A percentile compares a stretch with the other conserved stretches of the same genome.
Conservation (phyloP, 2,329 filamentous ascomycete genomes). For the Diplodia corticola region DNA sequence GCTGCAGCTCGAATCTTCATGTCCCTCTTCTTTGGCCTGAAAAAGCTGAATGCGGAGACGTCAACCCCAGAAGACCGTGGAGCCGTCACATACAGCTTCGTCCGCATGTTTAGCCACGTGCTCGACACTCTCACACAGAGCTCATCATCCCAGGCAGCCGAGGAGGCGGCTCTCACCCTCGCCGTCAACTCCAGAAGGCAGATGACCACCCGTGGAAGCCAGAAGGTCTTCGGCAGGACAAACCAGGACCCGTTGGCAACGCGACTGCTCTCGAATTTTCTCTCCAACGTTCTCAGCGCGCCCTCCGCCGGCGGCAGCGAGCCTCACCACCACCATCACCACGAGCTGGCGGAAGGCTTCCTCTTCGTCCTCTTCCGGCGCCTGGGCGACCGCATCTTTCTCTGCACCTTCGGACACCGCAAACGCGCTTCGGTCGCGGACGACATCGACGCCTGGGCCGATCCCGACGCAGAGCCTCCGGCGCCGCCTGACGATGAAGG, state of each 20-base stretch:
- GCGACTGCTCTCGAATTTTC: constrained; percentile 29
- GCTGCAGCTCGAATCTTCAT: constrained; percentile 36
- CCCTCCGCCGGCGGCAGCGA: constrained; percentile 36
- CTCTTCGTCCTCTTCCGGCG: constrained; percentile 43
- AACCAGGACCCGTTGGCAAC: background rate
- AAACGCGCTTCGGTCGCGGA: constrained; percentile 31
- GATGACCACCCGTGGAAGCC: constrained; percentile 12
- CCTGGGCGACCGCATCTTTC: constrained; percentile 42
- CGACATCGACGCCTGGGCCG: constrained; percentile 30
- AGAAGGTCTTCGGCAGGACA: background rate
- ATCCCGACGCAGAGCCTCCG: background rate
- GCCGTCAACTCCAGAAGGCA: background rate
- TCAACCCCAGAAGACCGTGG: constrained; percentile 27
- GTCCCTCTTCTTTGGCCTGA: constrained; percentile 35
- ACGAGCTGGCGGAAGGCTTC: constrained; percentile 47
- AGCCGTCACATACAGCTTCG: constrained; percentile 35
- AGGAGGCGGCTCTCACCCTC: background rate
- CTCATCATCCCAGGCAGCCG: constrained; percentile 25
- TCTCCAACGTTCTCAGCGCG: constrained; percentile 38
- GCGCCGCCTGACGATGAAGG: constrained; percentile 2
- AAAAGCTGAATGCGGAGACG: constrained; percentile 27
- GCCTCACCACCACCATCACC: constrained; percentile 40
- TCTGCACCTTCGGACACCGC: constrained; percentile 41
- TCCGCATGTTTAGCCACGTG: constrained; percentile 41
- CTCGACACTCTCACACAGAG: constrained; percentile 35